Percentiles rank a stretch among this genome's conserved stretches.
Evolutionary conservation across 768 basidiomycete genomes (phyloP).

Genomic region (Boletus edulis): DNA sequence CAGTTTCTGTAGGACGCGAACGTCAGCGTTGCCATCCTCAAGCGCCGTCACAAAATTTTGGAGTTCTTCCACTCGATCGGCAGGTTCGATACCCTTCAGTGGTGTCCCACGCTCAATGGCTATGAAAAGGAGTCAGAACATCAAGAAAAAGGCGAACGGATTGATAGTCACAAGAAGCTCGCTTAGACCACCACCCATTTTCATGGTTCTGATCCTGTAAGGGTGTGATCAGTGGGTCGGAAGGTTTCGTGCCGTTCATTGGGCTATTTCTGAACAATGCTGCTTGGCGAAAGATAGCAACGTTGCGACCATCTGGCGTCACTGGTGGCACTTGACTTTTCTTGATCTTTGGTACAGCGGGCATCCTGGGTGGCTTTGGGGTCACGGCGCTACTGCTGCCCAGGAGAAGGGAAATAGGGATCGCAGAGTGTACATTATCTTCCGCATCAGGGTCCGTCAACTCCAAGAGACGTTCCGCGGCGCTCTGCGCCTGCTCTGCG

Average conservation of each 20-base stretch:
- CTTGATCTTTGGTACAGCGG: conserved; percentile 33
- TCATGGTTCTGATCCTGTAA: conserved; percentile 66
- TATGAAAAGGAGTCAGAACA: conserved; percentile 15
- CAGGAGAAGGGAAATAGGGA: conserved; percentile 54
- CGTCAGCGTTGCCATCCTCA: conserved; percentile 49
- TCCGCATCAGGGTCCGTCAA: conserved; percentile 80
- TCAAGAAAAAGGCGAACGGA: not conserved
- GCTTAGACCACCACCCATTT: conserved; percentile 83
- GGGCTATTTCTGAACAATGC: conserved; percentile 84
- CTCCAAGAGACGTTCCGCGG: conserved; percentile 84
- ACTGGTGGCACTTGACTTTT: conserved; percentile 41
- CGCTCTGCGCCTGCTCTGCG: conserved; percentile 92
- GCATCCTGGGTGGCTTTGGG: conserved; percentile 38
- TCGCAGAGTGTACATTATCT: conserved; percentile 45
- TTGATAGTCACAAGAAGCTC: conserved; percentile 58
- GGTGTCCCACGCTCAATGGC: conserved; percentile 47
- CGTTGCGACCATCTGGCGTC: conserved; percentile 63
- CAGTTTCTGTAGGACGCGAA: conserved; percentile 61
- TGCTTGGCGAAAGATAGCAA: conserved; percentile 66
- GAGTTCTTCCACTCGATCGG: conserved; percentile 49
- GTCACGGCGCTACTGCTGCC: conserved; percentile 37
- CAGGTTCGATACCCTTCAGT: conserved; percentile 36
- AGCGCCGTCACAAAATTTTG: conserved; percentile 53
- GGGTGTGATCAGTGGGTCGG: conserved; percentile 65
- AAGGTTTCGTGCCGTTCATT: conserved; percentile 44